Evolutionary conservation across 768 basidiomycete genomes (phyloP).

Genomic region (Amanita rimosa): DNA sequence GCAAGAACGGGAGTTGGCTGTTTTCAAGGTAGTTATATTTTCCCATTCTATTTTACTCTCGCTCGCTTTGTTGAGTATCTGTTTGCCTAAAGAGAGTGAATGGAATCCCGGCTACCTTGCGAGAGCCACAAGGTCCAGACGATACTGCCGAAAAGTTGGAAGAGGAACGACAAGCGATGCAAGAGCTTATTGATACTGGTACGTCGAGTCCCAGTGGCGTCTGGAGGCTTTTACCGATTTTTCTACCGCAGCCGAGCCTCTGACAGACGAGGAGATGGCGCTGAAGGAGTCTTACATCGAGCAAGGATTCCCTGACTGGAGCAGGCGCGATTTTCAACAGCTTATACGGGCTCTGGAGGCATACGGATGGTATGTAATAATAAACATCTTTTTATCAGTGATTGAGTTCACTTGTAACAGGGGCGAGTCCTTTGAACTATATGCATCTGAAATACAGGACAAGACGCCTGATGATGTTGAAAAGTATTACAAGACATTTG

Average conservation of each 20-base stretch:
- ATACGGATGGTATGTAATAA: conserved; percentile 61
- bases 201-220: not conserved
- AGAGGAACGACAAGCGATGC: conserved; percentile 65
- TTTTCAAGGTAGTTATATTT: conserved; percentile 57
- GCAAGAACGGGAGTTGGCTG: conserved; percentile 80
- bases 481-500: conserved; percentile 74
- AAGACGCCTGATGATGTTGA: conserved; percentile 73
- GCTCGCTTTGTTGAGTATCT: not conserved
- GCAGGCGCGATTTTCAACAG: conserved; percentile 86
- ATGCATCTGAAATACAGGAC: conserved; percentile 77
- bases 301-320: conserved; percentile 87
- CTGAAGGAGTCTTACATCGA: conserved; percentile 69
- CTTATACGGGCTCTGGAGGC: conserved; percentile 57
- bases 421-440: conserved; percentile 53
- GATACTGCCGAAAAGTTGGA: conserved; percentile 82
- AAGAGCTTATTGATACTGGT: conserved; percentile 86
- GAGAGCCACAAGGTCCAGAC: conserved; percentile 57
- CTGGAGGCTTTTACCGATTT: not conserved
- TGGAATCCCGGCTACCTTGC: conserved; percentile 49
- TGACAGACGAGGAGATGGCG: conserved; percentile 80
- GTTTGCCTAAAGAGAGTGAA: conserved; percentile 43
- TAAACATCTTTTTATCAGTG: not conserved
- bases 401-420: conserved; percentile 18
- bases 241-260: conserved; percentile 58
- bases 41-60: too few relatives aligned